Base-by-base conservation (phyloP, 345 rosid species). In the Limnanthes douglasii region DNA sequence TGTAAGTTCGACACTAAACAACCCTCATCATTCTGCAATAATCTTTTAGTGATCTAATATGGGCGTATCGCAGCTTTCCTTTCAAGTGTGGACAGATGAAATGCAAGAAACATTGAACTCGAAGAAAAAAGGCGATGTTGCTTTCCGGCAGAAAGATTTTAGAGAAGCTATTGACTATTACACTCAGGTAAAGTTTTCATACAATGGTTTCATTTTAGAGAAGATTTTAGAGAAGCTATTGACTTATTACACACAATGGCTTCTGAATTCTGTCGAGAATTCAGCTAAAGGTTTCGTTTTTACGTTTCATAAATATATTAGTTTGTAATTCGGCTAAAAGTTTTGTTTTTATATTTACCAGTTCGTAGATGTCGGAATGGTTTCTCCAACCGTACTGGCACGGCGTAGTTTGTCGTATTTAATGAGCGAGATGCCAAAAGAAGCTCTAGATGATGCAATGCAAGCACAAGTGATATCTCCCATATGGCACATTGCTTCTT, bases 61-160 rank as follows among this genome's bases (percentile, higher is more conserved):
- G n/a, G n/a, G n/a, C n/a, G n/a, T 38, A 29, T 29, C 57, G 66
- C 70, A 86, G 93, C 72, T 85, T 15, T 85, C 93, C 11, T 80
- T 80, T 61, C 67, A 77, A 50, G 67, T 72, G 80, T 80, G 83
- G 90, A 80, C 93, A 39, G 63, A 66, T 56, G 78, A 80, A 37
- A 77, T 77, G 90, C 86, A 80, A 52, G 96, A 80, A 41, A 83
- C 86, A 3, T 57, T 77, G 44, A 57, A 63, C 51, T 80, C 73
- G n/a, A 80, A 72, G 80, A 80, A 72, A 48, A 85, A 80, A 53
- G 96, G 86, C 5, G 93, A 85, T 48, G 39, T 21, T 41, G 93
- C 86, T 48, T 85, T 80, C 53, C 72, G 64, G 34, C 75, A 58
- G 46, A 80, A 68, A 70, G 80, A 80, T 45, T 72, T 74, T 30